A percentile compares a stretch with the other conserved stretches of the same genome.
Conservation (phyloP, 495 filamentous ascomycete species). For the Aspergillus incahuasiensis region DNA sequence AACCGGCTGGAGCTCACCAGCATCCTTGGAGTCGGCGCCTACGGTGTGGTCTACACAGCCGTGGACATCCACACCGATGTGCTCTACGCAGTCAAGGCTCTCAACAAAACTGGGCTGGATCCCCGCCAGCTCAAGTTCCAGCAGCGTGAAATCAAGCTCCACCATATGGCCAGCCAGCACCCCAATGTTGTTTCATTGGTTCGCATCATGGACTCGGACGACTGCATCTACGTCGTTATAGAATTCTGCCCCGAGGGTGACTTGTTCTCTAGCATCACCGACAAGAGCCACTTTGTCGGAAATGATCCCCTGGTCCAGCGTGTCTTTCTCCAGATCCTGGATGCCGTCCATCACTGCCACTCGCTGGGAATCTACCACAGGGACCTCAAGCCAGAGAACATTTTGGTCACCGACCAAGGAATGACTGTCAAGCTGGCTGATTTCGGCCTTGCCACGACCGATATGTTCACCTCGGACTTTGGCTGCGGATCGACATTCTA, state of each 20-base stretch:
- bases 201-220: constrained; percentile 86
- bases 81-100: constrained; percentile 91
- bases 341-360: constrained; percentile 96
- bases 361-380: constrained; percentile 91
- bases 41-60: constrained; percentile 94
- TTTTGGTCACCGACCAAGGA: constrained; percentile 83
- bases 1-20: constrained; percentile 75
- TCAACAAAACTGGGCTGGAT: constrained; percentile 90
- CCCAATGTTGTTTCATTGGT: constrained; percentile 91
- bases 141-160: constrained; percentile 85
- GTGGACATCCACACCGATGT: constrained; percentile 78
- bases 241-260: constrained; percentile 98
- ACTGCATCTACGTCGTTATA: constrained; percentile 95
- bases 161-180: constrained; percentile 82
- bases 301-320: constrained; percentile 84
- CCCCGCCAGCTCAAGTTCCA: constrained; percentile 84
- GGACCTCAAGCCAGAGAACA: constrained; percentile 98
- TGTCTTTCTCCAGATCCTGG: constrained; percentile 92
- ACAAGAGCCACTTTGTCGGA: constrained; percentile 85
- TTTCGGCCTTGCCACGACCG: constrained; percentile 89
- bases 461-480: constrained; percentile 83
- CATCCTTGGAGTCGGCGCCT: constrained; percentile 90
- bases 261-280: constrained; percentile 94
- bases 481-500: constrained; percentile 99
- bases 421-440: constrained; percentile 92